Evolutionary conservation across 1,284 basidiomycete species (phyloP).

Genomic region (Xanthoconium separans): DNA sequence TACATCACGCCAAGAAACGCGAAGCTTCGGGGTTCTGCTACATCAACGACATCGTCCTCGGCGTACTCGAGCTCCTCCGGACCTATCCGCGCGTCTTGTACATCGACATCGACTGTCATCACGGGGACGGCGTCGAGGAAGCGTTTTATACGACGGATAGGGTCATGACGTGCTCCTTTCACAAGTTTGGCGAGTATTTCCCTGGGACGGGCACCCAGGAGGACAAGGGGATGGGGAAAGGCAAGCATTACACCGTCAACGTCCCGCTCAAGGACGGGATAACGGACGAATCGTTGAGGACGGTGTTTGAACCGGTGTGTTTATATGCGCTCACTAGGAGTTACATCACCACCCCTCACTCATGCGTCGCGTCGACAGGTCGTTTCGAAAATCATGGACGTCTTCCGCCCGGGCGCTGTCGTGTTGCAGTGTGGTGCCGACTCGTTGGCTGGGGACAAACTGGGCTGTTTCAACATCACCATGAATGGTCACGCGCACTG

Average conservation of each 20-base stretch:
- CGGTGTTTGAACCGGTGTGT: slow-evolving; percentile 87
- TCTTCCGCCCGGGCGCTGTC: slow-evolving; percentile 87
- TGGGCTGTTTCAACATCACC: slow-evolving; percentile 95
- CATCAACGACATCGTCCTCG: slow-evolving; percentile 94
- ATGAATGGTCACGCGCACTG: slow-evolving; percentile 95
- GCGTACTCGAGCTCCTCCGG: slow-evolving; percentile 85
- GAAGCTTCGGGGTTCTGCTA: slow-evolving; percentile 98
- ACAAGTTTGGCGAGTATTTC: slow-evolving; percentile 97
- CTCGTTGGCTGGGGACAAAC: slow-evolving; percentile 92
- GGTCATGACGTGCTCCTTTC: slow-evolving; percentile 95
- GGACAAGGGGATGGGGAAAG: slow-evolving; percentile 84
- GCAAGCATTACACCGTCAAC: slow-evolving; percentile 91
- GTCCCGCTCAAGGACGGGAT: slow-evolving; percentile 94
- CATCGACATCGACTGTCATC: slow-evolving; percentile 98
- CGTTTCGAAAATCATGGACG: slow-evolving; percentile 85
- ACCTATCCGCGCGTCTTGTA: slow-evolving; percentile 88
- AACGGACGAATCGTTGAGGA: slow-evolving; percentile 78
- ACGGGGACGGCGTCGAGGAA: slow-evolving; percentile 98
- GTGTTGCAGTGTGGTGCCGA: slow-evolving; percentile 97
- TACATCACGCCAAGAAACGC: slow-evolving; percentile 97
- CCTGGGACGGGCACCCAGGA: slow-evolving; percentile 90
- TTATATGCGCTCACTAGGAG: not conserved
- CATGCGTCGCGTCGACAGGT: slow-evolving; percentile 49
- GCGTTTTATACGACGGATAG: slow-evolving; percentile 98
- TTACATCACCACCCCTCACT: too few relatives aligned